Evolutionary conservation across 768 basidiomycete genomes (phyloP), one percentile per base, ranked within the genome.

Genomic region (Lyophyllum semitale): DNA sequence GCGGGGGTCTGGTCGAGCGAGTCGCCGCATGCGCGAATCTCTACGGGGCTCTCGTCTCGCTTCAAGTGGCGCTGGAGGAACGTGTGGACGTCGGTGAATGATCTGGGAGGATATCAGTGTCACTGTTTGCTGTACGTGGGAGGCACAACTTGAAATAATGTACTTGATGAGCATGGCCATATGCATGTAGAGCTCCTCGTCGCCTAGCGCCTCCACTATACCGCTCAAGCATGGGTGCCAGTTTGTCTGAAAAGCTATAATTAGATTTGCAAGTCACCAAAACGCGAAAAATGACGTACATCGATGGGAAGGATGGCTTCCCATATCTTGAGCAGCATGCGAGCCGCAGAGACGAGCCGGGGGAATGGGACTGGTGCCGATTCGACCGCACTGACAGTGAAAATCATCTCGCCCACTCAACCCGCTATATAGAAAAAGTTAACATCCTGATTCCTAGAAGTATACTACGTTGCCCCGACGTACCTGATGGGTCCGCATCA

Each of bases 51-150:
- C 58, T 92, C 89, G 35, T 89, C 85, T 38, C 88, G 81, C 64
- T 85, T 84, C 33, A 93, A 76, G 64, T 89, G 92, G 3, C 89
- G 78, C 68, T 90, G 89, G 58, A 93, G 70, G 72, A 91, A 80
- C 2, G 64, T 59, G 37, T 74, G 71, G 3, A 89, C 78, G 4
- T 68, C 46, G 2, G 59, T 53, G 61, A 81, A 84, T 0, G 82
- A 67, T 23, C 76, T 77, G 32, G 23, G 25, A 20, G 40, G 54
- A 15, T 27, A 51, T 32, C 45, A 40, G 27, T n/a, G n/a, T n/a
- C n/a, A n/a, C n/a, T n/a, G n/a, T n/a, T n/a, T n/a, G n/a, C n/a
- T n/a, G n/a, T n/a, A n/a, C n/a, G n/a, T n/a, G n/a, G n/a, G n/a
- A n/a, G n/a, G n/a, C n/a, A n/a, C n/a, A n/a, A n/a, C n/a, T n/a